Conservation (phyloP, 1,284 basidiomycete genomes). For the Heterobasidion parviporum region DNA sequence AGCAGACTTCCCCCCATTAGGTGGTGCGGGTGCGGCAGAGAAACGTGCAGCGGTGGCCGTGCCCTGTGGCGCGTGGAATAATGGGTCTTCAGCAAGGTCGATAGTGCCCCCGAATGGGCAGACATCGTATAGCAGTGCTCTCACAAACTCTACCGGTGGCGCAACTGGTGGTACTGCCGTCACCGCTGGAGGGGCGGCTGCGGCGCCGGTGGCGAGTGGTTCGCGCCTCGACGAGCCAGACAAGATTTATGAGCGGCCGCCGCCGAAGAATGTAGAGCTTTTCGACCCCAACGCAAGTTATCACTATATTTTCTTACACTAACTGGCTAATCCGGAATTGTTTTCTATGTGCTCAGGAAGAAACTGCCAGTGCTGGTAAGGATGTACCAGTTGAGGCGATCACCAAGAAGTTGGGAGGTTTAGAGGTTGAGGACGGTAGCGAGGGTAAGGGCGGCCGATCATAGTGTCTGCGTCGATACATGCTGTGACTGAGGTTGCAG, state of each 20-base stretch:
- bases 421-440: not conserved
- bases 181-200: not conserved
- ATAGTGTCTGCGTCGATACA: not conserved
- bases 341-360: not conserved
- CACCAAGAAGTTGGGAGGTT: not conserved
- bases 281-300: constrained; percentile 39
- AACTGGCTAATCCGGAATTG: not conserved
- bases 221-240: constrained; percentile 41
- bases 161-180: not conserved
- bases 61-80: constrained; percentile 11
- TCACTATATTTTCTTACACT: not conserved
- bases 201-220: constrained; percentile 10
- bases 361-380: not conserved
- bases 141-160: constrained; percentile 11
- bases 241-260: constrained; percentile 38
- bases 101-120: constrained; percentile 4
- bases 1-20: constrained; percentile 52
- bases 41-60: not conserved
- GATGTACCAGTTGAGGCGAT: not conserved
- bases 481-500: not conserved
- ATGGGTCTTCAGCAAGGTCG: not conserved
- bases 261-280: constrained; percentile 41
- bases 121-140: constrained; percentile 8
- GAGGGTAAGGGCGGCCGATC: not conserved
- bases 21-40: not conserved